Conservation (phyloP, 371 early-diverging fungal genomes). For the Enterocytospora artemiae region DNA sequence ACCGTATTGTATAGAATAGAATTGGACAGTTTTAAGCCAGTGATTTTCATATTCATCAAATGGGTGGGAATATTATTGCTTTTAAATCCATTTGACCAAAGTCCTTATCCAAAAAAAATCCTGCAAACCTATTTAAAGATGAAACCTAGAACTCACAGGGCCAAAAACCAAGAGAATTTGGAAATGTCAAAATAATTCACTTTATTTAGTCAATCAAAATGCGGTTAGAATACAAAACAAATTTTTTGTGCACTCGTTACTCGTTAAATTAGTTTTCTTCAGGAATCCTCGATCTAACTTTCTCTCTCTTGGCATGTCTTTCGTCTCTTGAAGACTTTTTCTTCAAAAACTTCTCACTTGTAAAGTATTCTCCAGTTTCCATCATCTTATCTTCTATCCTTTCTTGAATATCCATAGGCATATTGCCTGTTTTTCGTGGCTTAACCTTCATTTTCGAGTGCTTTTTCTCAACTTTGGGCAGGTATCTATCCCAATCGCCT, state of each 20-base stretch:
- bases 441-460: constrained; percentile 59
- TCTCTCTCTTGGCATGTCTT: constrained; percentile 8
- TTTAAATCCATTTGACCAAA: too few species aligned
- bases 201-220: too few species aligned
- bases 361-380: constrained; percentile 46
- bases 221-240: too few species aligned
- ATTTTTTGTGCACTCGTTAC: not conserved
- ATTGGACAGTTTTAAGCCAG: not conserved
- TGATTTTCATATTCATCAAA: too few species aligned
- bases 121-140: too few species aligned
- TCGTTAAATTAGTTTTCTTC: not conserved
- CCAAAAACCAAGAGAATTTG: too few species aligned
- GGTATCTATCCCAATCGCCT: constrained; percentile 92
- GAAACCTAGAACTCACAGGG: too few species aligned
- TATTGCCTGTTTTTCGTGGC: constrained; percentile 5
- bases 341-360: constrained; percentile 2
- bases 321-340: not conserved
- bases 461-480: constrained; percentile 88
- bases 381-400: constrained; percentile 39
- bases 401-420: constrained; percentile 20
- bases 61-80: too few species aligned
- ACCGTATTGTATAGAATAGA: not conserved
- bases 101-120: too few species aligned
- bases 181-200: too few species aligned
- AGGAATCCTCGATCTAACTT: too few species aligned